Base-by-base conservation (phyloP, 805 yeast genomes). In the Saccharomycopsis vini region DNA sequence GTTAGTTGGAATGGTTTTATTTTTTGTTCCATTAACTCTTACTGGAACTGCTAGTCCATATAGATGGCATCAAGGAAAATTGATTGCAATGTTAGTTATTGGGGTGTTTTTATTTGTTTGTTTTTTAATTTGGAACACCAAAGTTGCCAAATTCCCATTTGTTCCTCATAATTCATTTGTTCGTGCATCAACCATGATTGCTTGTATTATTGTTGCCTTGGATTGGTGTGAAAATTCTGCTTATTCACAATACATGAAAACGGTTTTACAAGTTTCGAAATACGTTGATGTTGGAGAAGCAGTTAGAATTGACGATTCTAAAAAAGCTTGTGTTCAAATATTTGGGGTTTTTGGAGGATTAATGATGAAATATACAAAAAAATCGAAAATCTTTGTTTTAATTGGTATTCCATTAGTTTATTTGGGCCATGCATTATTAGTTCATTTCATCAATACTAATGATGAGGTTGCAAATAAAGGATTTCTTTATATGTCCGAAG, bases 31-130 rank as follows among this genome's bases (percentile, higher is more conserved):
- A 32, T 55, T 59, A 44, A 53, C 60, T 7, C 39, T 59, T 23
- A 55, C 62, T 16, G 62, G 62, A 43, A 50, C 37, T 7, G 24
- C 50, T 1, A 43, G 49, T 22, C 23, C 59, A 12, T 52, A 54
- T 39, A 54, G 36, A 43, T 55, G 60, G 59, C 33, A 50, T 9
- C 54, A 52, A 40, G 52, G 47, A 13, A 50, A 37, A 33, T 30
- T 30, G 16, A 58, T 69, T 45, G 71, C 67, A 4, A 55, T 63
- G 3, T 42, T 71, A n/a, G 54, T 70, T 18, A 57, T 69, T 5
- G 71, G 73, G 1, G 51, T 63, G 5, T 42, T 53, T 1, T 43
- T 68, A 13, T 49, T 71, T 20, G 53, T 55, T 1, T 54, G 44
- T 0, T 62, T 68, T 30, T 9, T 30, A 9, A 10, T 45, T 5